A percentile compares a stretch with the other conserved stretches of the same genome.
These are phyloP conservation scores for Penicillium sp. DNA, from an alignment of 2,329 filamentous ascomycete genomes.

Conservation along the genomic window DNA sequence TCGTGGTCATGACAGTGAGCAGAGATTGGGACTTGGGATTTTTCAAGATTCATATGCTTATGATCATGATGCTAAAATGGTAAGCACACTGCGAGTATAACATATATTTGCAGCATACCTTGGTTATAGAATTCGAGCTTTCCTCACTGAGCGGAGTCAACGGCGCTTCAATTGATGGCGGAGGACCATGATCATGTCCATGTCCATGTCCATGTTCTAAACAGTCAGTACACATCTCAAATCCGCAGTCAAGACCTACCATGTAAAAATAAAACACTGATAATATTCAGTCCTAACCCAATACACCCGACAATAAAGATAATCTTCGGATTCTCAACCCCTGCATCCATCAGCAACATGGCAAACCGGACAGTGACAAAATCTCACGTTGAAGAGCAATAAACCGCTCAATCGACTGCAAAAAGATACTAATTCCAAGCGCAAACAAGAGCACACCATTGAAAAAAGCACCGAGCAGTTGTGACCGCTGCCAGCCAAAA, in stretches of 20 bases:
- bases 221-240: no score
- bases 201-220: slow-evolving; percentile 22
- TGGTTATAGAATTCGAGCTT: slow-evolving; percentile 9
- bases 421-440: slow-evolving; percentile 63
- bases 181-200: slow-evolving; percentile 9
- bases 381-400: slow-evolving; percentile 28
- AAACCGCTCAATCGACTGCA: slow-evolving; percentile 64
- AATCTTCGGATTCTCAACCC: slow-evolving; percentile 57
- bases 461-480: slow-evolving; percentile 71
- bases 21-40: slow-evolving; percentile 5
- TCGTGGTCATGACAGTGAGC: slow-evolving; percentile 9
- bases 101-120: slow-evolving; percentile 5
- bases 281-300: slow-evolving; percentile 61
- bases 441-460: slow-evolving; percentile 70
- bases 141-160: slow-evolving; percentile 7
- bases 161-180: slow-evolving; percentile 10
- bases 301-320: slow-evolving; percentile 65
- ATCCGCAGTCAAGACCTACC: no score
- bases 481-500: slow-evolving; percentile 71
- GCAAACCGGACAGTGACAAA: neutral
- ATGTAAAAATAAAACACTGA: slow-evolving; percentile 61
- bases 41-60: slow-evolving; percentile 19
- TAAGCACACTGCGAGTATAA: slow-evolving; percentile 1
- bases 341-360: slow-evolving; percentile 35
- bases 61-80: slow-evolving; percentile 21